phyloP scores from a whole-genome alignment of 164 flowering plant species.

The Liquidambar formosana region DNA sequence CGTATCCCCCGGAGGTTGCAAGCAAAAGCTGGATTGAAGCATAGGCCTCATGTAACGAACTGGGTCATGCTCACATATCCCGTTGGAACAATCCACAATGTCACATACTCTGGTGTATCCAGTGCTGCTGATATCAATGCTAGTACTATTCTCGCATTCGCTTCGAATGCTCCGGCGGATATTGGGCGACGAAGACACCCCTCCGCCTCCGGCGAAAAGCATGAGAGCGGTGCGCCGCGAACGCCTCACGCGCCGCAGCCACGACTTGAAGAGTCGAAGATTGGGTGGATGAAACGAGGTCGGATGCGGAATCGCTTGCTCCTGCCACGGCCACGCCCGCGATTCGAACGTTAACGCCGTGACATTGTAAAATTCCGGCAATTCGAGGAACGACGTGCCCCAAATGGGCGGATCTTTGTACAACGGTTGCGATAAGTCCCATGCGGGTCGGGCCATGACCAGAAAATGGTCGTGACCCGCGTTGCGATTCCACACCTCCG shows the following conservation, averaged over 20 bases:
- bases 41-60: constrained; percentile 82
- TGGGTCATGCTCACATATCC: constrained; percentile 90
- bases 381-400: constrained; percentile 85
- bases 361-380: constrained; percentile 79
- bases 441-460: constrained; percentile 83
- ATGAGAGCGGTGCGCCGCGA: constrained; percentile 54
- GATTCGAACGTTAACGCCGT: constrained; percentile 68
- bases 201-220: constrained; percentile 93
- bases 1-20: constrained; percentile 97
- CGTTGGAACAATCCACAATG: constrained; percentile 82
- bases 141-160: constrained; percentile 50
- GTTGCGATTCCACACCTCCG: constrained; percentile 51
- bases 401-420: constrained; percentile 56
- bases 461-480: constrained; percentile 78
- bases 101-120: constrained; percentile 47
- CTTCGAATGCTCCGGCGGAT: constrained; percentile 71
- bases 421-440: constrained; percentile 84
- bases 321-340: constrained; percentile 92
- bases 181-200: constrained; percentile 57
- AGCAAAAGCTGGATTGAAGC: constrained; percentile 76
- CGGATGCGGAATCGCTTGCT: constrained; percentile 83
- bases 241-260: constrained; percentile 59
- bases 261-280: constrained; percentile 44
- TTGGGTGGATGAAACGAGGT: constrained; percentile 87
- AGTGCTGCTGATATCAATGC: not conserved